A percentile compares a stretch with the other conserved stretches of the same genome.
Conservation (phyloP, 1,139 yeast species). For the Geotrichum reessii region DNA sequence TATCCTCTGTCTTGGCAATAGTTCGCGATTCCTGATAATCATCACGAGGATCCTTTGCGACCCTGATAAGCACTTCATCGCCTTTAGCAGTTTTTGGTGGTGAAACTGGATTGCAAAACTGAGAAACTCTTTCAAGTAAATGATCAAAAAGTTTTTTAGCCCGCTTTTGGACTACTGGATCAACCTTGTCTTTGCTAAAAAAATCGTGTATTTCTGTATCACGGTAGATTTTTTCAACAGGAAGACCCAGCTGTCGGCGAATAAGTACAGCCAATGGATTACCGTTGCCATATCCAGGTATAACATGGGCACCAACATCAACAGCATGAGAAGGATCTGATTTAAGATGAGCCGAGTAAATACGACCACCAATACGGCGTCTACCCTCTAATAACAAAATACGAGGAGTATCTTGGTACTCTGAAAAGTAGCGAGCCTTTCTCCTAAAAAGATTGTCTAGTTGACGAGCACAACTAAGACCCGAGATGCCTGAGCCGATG, state of each 20-base stretch:
- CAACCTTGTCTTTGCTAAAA: constrained; percentile 31
- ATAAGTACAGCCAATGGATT: constrained; percentile 40
- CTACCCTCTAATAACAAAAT: constrained; percentile 40
- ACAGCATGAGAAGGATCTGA: constrained; percentile 29
- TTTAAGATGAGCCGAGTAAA: constrained; percentile 38
- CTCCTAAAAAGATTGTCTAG: constrained; percentile 36
- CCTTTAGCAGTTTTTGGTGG: constrained; percentile 38
- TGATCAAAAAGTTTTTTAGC: constrained; percentile 37
- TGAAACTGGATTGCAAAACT: constrained; percentile 34
- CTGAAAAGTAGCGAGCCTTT: constrained; percentile 34
- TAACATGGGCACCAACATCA: constrained; percentile 41
- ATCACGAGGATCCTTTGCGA: constrained; percentile 36
- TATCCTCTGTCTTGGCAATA: constrained; percentile 36
- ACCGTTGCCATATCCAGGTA: constrained; percentile 41
- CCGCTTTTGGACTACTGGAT: constrained; percentile 31
- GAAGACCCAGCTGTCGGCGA: constrained; percentile 40
- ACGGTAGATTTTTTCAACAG: constrained; percentile 32
- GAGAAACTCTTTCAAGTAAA: constrained; percentile 36
- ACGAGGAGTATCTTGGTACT: constrained; percentile 39
- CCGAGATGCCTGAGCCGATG: constrained; percentile 43
- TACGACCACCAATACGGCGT: constrained; percentile 42
- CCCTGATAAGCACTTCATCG: constrained; percentile 35
- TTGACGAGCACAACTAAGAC: constrained; percentile 42
- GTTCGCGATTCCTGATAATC: constrained; percentile 32
- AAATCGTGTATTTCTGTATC: constrained; percentile 34